A percentile compares a stretch with the other conserved stretches of the same genome.
Conservation (phyloP, 331 rosid species). For the Stylosanthes scabra region DNA sequence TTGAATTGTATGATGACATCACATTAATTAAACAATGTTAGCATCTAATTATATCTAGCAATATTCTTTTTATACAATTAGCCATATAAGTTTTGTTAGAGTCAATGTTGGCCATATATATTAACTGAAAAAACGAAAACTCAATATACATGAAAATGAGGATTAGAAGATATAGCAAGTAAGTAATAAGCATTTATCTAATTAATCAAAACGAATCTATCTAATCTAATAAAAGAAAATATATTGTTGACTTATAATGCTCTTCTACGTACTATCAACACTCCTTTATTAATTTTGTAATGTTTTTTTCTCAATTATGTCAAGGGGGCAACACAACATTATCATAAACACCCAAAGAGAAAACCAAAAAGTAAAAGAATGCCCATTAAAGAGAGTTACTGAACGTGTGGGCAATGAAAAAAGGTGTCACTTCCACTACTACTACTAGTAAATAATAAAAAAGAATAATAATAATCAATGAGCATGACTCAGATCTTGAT, state of each 20-base stretch:
- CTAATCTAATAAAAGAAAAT: neutral
- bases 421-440: conserved; percentile 16
- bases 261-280: neutral
- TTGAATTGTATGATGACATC: neutral
- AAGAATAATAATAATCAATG: conserved; percentile 17
- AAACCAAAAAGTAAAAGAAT: conserved; percentile 34
- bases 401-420: conserved; percentile 45
- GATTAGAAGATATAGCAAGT: neutral
- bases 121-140: neutral
- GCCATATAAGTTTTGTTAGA: no score
- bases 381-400: conserved; percentile 35
- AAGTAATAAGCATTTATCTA: neutral
- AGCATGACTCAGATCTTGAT: conserved; percentile 23
- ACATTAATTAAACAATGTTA: neutral
- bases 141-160: neutral
- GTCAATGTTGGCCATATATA: no score
- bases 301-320: conserved; percentile 30
- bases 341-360: neutral
- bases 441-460: conserved; percentile 18
- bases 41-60: neutral
- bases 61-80: neutral
- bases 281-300: neutral
- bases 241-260: neutral
- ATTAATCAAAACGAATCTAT: neutral
- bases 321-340: conserved; percentile 23